A percentile compares a stretch with the other conserved stretches of the same genome.
Conservation (phyloP, 1,284 basidiomycete genomes). For the Sporisorium scitamineum region DNA sequence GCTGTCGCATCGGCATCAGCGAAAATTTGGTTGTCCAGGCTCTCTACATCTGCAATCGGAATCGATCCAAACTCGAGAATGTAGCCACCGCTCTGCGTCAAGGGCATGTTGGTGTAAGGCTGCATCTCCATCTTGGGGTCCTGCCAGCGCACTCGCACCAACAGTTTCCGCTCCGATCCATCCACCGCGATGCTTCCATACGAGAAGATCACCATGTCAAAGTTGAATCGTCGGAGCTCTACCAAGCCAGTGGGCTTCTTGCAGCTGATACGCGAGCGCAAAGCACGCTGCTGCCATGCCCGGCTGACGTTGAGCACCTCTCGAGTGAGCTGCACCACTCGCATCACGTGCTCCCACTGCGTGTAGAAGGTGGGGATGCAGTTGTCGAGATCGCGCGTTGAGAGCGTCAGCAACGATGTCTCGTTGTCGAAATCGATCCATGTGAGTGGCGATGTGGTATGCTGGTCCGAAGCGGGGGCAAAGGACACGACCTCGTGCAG, state of each 20-base stretch:
- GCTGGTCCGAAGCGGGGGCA: conserved; percentile 70
- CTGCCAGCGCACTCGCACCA: conserved; percentile 50
- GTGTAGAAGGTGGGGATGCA: conserved; percentile 88
- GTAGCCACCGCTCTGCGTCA: conserved; percentile 37
- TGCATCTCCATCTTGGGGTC: conserved; percentile 39
- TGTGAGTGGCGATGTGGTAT: conserved; percentile 78
- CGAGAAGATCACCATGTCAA: conserved; percentile 70
- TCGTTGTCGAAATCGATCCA: conserved; percentile 84
- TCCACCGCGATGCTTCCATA: conserved; percentile 70
- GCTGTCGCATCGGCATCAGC: neutral
- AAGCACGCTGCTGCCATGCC: conserved; percentile 44
- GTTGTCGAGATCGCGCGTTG: conserved; percentile 84
- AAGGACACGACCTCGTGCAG: conserved; percentile 33
- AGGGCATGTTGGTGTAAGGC: conserved; percentile 15
- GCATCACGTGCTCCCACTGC: conserved; percentile 89
- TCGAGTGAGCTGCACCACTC: conserved; percentile 89
- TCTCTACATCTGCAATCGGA: conserved; percentile 4
- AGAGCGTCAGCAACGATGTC: conserved; percentile 85
- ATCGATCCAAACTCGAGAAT: conserved; percentile 49
- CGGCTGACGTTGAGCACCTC: conserved; percentile 72
- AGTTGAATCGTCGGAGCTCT: conserved; percentile 26
- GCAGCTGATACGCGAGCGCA: conserved; percentile 26
- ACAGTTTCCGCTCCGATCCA: conserved; percentile 19
- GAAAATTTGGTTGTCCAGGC: neutral
- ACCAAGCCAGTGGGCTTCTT: conserved; percentile 34